These are phyloP conservation scores for Arachis hypogaea DNA, from an alignment of 306 rosid genomes.

Conservation along the genomic window DNA sequence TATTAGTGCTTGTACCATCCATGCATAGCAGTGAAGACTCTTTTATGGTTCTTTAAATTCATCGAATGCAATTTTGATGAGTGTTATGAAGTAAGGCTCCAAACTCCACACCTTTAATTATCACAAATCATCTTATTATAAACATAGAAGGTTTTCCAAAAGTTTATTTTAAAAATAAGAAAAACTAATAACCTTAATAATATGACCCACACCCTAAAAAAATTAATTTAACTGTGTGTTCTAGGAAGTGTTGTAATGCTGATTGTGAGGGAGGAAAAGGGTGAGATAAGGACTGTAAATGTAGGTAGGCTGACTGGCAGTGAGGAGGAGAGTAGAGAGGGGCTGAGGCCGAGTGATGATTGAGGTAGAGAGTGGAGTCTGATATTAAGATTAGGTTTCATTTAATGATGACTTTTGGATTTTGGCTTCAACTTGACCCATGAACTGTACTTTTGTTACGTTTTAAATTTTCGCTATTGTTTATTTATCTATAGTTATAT, in stretches of 20 bases:
- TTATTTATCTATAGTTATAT: too few species aligned
- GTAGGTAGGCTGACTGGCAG: too few species aligned
- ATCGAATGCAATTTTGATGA: conserved; percentile 43
- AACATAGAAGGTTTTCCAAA: neutral
- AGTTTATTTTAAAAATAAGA: conserved; percentile 14
- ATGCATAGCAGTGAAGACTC: too few species aligned
- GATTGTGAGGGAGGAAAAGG: neutral
- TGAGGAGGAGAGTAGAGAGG: too few species aligned
- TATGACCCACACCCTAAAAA: neutral
- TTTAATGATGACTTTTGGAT: too few species aligned
- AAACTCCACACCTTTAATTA: conserved; percentile 46
- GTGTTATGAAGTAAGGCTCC: conserved; percentile 36
- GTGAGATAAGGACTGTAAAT: too few species aligned
- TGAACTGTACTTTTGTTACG: too few species aligned
- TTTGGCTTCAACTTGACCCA: too few species aligned
- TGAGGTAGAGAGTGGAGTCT: too few species aligned
- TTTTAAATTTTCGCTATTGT: too few species aligned
- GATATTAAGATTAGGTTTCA: too few species aligned
- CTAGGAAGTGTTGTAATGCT: conserved; percentile 12
- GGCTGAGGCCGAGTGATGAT: too few species aligned
- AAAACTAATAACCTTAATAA: neutral
- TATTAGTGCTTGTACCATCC: neutral
- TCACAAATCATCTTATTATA: conserved; percentile 28
- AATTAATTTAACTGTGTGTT: conserved; percentile 31
- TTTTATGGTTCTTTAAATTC: conserved; percentile 13